These are phyloP conservation scores for Lentinula boryana DNA, from an alignment of 768 basidiomycete genomes.

Conservation along the genomic window DNA sequence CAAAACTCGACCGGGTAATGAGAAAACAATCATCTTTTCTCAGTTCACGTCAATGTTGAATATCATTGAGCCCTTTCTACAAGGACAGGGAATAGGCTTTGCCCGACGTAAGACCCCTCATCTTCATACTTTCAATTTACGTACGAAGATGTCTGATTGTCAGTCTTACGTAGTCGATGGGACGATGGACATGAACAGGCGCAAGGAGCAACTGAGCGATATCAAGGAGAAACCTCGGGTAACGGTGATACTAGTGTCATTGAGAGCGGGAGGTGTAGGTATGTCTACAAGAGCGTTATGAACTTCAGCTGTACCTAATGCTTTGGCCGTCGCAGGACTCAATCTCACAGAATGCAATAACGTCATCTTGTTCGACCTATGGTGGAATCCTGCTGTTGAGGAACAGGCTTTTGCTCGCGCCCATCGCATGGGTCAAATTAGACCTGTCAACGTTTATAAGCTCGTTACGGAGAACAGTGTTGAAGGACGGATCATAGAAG, in stretches of 20 bases:
- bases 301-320: background rate
- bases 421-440: slow-evolving; percentile 84
- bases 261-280: slow-evolving; percentile 96
- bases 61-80: slow-evolving; percentile 81
- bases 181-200: slow-evolving; percentile 69
- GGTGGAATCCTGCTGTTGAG: slow-evolving; percentile 93
- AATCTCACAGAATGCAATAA: slow-evolving; percentile 93
- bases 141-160: background rate
- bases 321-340: slow-evolving; percentile 44
- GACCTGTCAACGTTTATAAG: slow-evolving; percentile 84
- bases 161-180: slow-evolving; percentile 49
- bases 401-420: slow-evolving; percentile 94
- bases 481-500: slow-evolving; percentile 78
- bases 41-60: slow-evolving; percentile 89
- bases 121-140: background rate
- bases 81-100: slow-evolving; percentile 57
- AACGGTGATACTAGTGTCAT: slow-evolving; percentile 87
- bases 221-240: slow-evolving; percentile 57
- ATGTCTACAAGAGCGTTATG: slow-evolving; percentile 11
- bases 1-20: slow-evolving; percentile 49
- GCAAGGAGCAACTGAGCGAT: slow-evolving; percentile 66
- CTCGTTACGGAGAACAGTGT: slow-evolving; percentile 84
- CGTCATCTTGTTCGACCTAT: slow-evolving; percentile 87
- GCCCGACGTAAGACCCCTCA: slow-evolving; percentile 70
- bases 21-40: slow-evolving; percentile 97